Evolutionary conservation across 2,329 filamentous ascomycete species (phyloP).

Genomic region (Phoma sp.): DNA sequence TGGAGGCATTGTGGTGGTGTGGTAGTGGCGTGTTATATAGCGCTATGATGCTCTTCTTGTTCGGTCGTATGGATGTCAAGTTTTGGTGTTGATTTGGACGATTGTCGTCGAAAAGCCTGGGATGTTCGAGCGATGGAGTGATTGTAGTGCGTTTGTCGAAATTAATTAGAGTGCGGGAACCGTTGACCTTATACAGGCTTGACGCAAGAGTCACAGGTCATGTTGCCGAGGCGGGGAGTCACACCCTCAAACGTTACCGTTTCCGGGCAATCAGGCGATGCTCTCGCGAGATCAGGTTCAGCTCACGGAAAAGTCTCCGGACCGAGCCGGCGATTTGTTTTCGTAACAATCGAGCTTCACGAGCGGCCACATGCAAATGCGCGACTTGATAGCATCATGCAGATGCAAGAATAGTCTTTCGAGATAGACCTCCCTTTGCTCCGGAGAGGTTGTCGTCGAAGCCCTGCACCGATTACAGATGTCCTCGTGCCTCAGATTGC

Average conservation of each 20-base stretch:
- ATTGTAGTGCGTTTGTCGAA: neutral
- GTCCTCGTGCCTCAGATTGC: neutral
- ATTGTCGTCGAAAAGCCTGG: neutral
- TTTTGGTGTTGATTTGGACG: no score
- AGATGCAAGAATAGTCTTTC: neutral
- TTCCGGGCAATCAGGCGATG: conserved; percentile 22
- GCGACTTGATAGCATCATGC: conserved; percentile 13
- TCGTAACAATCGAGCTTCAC: conserved; percentile 3
- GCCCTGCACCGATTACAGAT: neutral
- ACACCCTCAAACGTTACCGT: conserved; percentile 13
- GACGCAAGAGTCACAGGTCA: conserved; percentile 13
- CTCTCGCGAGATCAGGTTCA: conserved; percentile 19
- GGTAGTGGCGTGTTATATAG: neutral
- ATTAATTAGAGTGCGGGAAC: neutral
- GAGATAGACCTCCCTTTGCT: conserved; percentile 7
- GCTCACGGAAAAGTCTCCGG: conserved; percentile 15
- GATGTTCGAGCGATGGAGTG: neutral
- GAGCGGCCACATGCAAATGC: conserved; percentile 13
- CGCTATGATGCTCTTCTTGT: neutral
- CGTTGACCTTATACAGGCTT: conserved; percentile 7
- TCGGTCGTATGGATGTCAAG: conserved; percentile 1
- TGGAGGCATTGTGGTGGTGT: conserved; percentile 29
- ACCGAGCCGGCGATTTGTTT: conserved; percentile 18
- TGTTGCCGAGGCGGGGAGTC: conserved; percentile 11
- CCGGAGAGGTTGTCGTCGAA: neutral